These are phyloP conservation scores for Ceratobasidium sp. DNA, from an alignment of 1,284 basidiomycete genomes.

Conservation along the genomic window DNA sequence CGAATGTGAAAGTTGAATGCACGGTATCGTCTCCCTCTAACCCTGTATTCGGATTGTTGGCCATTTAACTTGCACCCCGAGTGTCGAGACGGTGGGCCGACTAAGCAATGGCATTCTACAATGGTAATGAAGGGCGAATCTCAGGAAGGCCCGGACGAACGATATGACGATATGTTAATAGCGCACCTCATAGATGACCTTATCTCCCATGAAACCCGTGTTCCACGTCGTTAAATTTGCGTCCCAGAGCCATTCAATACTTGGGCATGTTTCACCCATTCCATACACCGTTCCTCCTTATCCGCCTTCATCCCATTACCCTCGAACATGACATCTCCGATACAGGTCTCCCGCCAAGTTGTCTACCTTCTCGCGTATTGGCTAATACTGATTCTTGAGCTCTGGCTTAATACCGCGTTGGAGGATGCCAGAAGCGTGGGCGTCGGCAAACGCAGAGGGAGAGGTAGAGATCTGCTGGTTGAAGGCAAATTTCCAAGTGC, in stretches of 20 bases:
- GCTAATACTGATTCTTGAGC: constrained; percentile 60
- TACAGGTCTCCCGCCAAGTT: constrained; percentile 64
- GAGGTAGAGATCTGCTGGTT: constrained; percentile 68
- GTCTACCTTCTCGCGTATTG: constrained; percentile 61
- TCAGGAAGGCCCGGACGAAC: neutral
- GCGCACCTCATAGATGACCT: constrained; percentile 73
- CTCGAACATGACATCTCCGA: constrained; percentile 70
- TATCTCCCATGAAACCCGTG: constrained; percentile 69
- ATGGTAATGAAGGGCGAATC: constrained; percentile 58
- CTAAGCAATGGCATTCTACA: constrained; percentile 54
- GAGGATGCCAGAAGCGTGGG: constrained; percentile 68
- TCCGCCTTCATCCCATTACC: constrained; percentile 72
- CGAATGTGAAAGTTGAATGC: neutral
- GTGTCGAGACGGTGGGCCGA: constrained; percentile 2
- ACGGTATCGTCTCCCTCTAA: constrained; percentile 68
- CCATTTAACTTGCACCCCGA: constrained; percentile 58
- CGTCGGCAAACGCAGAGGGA: constrained; percentile 64
- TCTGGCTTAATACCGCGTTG: constrained; percentile 59
- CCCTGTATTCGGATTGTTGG: constrained; percentile 63
- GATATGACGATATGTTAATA: neutral
- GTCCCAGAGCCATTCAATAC: constrained; percentile 7
- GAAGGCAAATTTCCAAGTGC: constrained; percentile 63
- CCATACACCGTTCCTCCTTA: constrained; percentile 65
- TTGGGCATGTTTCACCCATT: constrained; percentile 62
- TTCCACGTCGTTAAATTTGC: constrained; percentile 72